These are phyloP conservation scores for Fusarium avenaceum DNA, from an alignment of 2,329 filamentous ascomycete species.

Conservation along the genomic window DNA sequence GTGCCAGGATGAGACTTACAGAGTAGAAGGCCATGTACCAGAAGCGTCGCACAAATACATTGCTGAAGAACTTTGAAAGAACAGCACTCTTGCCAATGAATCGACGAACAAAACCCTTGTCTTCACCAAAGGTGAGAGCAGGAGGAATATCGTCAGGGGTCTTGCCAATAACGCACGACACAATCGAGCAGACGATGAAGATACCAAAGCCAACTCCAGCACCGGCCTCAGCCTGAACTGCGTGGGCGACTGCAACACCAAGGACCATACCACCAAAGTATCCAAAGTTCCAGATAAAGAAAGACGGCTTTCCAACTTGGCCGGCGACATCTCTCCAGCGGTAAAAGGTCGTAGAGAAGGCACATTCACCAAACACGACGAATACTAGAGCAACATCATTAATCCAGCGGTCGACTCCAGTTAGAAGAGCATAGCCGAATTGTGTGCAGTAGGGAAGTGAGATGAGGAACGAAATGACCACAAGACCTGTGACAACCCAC, in stretches of 20 bases:
- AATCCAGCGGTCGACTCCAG: constrained; percentile 68
- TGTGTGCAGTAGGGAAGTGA: constrained; percentile 70
- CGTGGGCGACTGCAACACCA: constrained; percentile 65
- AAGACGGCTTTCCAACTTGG: constrained; percentile 60
- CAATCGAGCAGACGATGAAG: constrained; percentile 59
- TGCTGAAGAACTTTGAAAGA: constrained; percentile 54
- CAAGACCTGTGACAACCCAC: constrained; percentile 63
- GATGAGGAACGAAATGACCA: constrained; percentile 65
- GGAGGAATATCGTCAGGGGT: constrained; percentile 57
- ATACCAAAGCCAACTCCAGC: constrained; percentile 66
- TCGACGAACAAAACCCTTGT: constrained; percentile 54
- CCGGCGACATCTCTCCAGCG: constrained; percentile 63
- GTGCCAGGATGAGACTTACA: constrained; percentile 54
- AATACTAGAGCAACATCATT: constrained; percentile 68
- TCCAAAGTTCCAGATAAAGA: constrained; percentile 62
- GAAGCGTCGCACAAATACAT: constrained; percentile 56
- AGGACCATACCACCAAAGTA: constrained; percentile 67
- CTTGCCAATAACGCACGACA: constrained; percentile 57
- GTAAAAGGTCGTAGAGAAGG: constrained; percentile 66
- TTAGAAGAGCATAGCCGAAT: constrained; percentile 68
- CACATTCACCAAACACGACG: constrained; percentile 66
- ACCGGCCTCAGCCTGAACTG: constrained; percentile 59
- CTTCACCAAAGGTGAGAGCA: constrained; percentile 58
- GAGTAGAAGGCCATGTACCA: constrained; percentile 71
- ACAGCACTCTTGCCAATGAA: constrained; percentile 47